Percentiles rank a stretch among this genome's conserved stretches.
Evolutionary conservation across 169 alveolate species (phyloP).

Genomic region (Perkinsus olseni): DNA sequence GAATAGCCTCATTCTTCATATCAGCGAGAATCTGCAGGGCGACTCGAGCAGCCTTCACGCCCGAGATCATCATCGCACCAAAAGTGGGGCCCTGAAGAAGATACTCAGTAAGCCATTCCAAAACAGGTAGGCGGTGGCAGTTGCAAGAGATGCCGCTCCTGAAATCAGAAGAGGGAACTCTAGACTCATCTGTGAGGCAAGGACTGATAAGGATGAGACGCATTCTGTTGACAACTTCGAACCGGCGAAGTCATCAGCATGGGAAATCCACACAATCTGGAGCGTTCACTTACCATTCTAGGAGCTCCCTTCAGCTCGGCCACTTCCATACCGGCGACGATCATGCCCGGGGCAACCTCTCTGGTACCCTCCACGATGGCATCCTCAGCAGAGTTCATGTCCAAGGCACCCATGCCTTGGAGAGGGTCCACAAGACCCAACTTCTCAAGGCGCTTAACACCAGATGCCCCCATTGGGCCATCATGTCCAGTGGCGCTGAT

Average conservation of each 20-base stretch:
- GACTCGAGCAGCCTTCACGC: constrained; percentile 26
- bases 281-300: constrained; percentile 22
- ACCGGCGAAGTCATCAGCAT: neutral
- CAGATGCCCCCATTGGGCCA: constrained; percentile 36
- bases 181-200: too few species aligned
- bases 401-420: constrained; percentile 30
- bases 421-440: constrained; percentile 19
- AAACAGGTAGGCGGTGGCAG: neutral
- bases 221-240: neutral
- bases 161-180: too few species aligned
- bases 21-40: constrained; percentile 19
- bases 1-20: neutral
- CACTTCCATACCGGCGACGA: constrained; percentile 25
- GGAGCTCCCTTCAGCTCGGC: constrained; percentile 29
- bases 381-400: constrained; percentile 34
- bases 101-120: neutral
- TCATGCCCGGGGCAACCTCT: neutral
- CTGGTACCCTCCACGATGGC: constrained; percentile 23
- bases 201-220: neutral
- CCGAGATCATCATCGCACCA: constrained; percentile 30
- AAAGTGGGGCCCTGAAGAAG: constrained; percentile 20
- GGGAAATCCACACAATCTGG: too few species aligned
- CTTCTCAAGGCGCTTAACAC: constrained; percentile 27
- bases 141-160: neutral
- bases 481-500: constrained; percentile 28